phyloP scores from a whole-genome alignment of 805 yeast genomes.

The Saccharomyces paradoxus region DNA sequence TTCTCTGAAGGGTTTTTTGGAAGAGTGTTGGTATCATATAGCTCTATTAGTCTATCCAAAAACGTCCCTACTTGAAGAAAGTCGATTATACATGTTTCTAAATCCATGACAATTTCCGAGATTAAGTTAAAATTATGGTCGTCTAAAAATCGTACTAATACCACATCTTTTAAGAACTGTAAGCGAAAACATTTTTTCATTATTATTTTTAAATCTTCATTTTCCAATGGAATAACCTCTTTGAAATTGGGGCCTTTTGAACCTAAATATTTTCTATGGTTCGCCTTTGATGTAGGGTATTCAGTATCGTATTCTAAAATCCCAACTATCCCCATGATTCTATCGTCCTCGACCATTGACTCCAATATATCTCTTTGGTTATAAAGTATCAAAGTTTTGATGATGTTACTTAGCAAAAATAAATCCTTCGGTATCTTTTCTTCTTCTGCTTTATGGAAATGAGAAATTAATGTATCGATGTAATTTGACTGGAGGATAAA shows the following conservation, averaged over 20 bases:
- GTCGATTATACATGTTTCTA: slow-evolving; percentile 28
- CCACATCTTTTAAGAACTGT: slow-evolving; percentile 80
- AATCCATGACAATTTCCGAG: slow-evolving; percentile 33
- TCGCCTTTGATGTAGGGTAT: slow-evolving; percentile 70
- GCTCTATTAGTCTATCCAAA: slow-evolving; percentile 47
- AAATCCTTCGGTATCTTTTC: slow-evolving; percentile 45
- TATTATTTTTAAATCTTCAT: slow-evolving; percentile 41
- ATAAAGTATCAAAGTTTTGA: slow-evolving; percentile 62
- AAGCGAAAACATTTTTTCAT: slow-evolving; percentile 70
- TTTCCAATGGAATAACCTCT: slow-evolving; percentile 59
- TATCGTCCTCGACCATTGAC: slow-evolving; percentile 43
- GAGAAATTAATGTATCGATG: slow-evolving; percentile 40
- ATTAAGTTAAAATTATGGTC: slow-evolving; percentile 67
- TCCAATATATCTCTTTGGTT: slow-evolving; percentile 62
- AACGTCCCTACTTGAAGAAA: slow-evolving; percentile 35
- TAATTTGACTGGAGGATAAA: slow-evolving; percentile 49
- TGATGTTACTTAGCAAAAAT: slow-evolving; percentile 60
- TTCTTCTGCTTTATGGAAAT: slow-evolving; percentile 52
- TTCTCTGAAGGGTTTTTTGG: slow-evolving; percentile 1
- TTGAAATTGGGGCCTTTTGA: slow-evolving; percentile 45
- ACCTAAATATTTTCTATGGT: slow-evolving; percentile 62
- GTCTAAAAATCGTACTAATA: slow-evolving; percentile 71
- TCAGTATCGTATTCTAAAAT: slow-evolving; percentile 87
- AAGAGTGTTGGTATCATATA: slow-evolving; percentile 34
- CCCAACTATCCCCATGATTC: slow-evolving; percentile 57